A percentile compares a stretch with the other conserved stretches of the same genome.
These are phyloP conservation scores for Hortaea werneckii DNA, from an alignment of 2,329 filamentous ascomycete species.

Conservation along the genomic window DNA sequence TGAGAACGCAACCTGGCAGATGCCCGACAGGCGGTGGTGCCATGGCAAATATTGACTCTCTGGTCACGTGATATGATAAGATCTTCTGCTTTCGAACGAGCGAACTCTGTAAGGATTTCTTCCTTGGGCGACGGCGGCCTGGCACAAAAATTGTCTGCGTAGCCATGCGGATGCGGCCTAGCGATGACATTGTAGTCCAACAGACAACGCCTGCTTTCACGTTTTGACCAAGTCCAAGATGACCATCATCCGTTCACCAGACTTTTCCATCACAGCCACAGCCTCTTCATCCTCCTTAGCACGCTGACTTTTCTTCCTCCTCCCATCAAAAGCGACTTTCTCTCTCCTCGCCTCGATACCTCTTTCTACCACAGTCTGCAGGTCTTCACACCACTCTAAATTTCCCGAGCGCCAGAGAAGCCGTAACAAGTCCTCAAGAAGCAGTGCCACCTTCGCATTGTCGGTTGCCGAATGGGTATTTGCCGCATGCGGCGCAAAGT, in stretches of 20 bases:
- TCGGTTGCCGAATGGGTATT: conserved; percentile 51
- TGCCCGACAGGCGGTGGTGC: too few relatives aligned
- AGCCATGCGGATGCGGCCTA: too few relatives aligned
- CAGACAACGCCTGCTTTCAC: neutral
- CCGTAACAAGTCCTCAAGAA: conserved; percentile 56
- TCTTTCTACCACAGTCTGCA: conserved; percentile 34
- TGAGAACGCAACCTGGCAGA: too few relatives aligned
- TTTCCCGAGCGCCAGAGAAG: conserved; percentile 32
- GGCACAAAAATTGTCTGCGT: too few relatives aligned
- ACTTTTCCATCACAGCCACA: conserved; percentile 22
- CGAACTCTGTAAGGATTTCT: too few relatives aligned
- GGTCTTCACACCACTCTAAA: conserved; percentile 11
- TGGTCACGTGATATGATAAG: too few relatives aligned
- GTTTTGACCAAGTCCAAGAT: conserved; percentile 3
- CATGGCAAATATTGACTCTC: too few relatives aligned
- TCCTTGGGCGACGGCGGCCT: too few relatives aligned
- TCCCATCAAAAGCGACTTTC: conserved; percentile 35
- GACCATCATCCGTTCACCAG: conserved; percentile 22
- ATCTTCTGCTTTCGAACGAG: too few relatives aligned
- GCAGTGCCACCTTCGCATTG: conserved; percentile 62
- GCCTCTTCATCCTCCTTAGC: conserved; percentile 27
- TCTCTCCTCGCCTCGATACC: conserved; percentile 44
- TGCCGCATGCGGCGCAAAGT: conserved; percentile 58
- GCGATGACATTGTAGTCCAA: too few relatives aligned
- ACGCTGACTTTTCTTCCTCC: conserved; percentile 32